These are phyloP conservation scores for Trametes gibbosa DNA, from an alignment of 768 basidiomycete genomes.

Conservation along the genomic window DNA sequence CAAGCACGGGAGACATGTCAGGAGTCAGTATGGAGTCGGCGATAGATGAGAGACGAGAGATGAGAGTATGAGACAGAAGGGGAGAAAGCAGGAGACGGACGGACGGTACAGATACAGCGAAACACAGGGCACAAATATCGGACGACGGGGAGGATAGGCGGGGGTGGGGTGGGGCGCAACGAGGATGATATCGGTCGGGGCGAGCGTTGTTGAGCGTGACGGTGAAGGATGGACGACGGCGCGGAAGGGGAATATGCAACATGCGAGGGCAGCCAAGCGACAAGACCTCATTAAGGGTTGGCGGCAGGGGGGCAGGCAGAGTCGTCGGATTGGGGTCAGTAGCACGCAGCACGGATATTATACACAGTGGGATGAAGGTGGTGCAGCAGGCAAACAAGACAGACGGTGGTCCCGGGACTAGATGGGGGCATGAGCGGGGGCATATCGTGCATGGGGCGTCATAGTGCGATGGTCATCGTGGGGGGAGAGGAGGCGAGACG, in stretches of 20 bases:
- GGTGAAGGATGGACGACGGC: neutral
- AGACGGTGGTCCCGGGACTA: neutral
- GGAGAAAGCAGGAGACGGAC: neutral
- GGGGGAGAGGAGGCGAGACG: neutral
- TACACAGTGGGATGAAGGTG: neutral
- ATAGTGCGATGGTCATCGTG: neutral
- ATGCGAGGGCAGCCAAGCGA: conserved; percentile 14
- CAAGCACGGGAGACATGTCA: no score
- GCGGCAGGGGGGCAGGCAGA: neutral
- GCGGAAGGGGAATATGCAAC: conserved; percentile 9
- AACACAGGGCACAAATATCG: no score
- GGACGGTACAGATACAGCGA: conserved; percentile 13
- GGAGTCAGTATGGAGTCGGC: no score
- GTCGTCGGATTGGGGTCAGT: no score
- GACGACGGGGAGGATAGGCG: no score
- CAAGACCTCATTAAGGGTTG: conserved; percentile 7
- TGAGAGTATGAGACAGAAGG: neutral
- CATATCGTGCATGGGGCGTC: neutral
- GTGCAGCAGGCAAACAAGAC: neutral
- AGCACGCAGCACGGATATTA: conserved; percentile 2
- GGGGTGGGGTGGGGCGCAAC: neutral
- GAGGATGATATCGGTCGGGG: no score
- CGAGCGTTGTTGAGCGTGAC: no score
- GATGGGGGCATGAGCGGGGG: neutral
- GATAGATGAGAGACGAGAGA: neutral